Evolutionary conservation across 768 basidiomycete genomes (phyloP).

Genomic region (Russula griseocarnosa): DNA sequence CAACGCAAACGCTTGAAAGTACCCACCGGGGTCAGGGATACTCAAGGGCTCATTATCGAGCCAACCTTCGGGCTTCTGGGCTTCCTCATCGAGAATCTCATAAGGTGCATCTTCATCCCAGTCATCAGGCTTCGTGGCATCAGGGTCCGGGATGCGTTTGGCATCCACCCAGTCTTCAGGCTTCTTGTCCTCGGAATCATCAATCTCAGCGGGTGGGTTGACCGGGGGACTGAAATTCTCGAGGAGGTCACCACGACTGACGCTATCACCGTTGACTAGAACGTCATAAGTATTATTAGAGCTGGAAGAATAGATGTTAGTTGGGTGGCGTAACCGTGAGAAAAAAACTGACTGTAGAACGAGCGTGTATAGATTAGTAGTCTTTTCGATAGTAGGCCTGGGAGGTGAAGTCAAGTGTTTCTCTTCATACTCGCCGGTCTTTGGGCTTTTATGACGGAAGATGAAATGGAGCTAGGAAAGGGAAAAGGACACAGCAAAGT

Average conservation of each 20-base stretch:
- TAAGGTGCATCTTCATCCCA: slow-evolving; percentile 98
- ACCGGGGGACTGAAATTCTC: slow-evolving; percentile 92
- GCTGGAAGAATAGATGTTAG: slow-evolving; percentile 40
- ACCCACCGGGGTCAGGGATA: slow-evolving; percentile 81
- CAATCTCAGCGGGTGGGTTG: slow-evolving; percentile 90
- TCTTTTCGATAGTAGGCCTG: slow-evolving; percentile 81
- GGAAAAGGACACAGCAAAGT: not conserved
- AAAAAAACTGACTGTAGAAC: slow-evolving; percentile 67
- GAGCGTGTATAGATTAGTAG: slow-evolving; percentile 92
- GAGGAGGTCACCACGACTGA: slow-evolving; percentile 76
- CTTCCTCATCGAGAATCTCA: slow-evolving; percentile 84
- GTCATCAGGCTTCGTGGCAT: slow-evolving; percentile 88
- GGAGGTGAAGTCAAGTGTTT: slow-evolving; percentile 88
- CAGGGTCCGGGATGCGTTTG: slow-evolving; percentile 79
- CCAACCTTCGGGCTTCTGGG: slow-evolving; percentile 92
- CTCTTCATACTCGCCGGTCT: slow-evolving; percentile 91
- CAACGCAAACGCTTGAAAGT: not conserved
- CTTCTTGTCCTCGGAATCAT: slow-evolving; percentile 88
- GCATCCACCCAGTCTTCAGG: slow-evolving; percentile 91
- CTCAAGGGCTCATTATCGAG: slow-evolving; percentile 78
- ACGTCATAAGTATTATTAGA: slow-evolving; percentile 95
- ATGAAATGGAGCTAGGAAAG: slow-evolving; percentile 86
- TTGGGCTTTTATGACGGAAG: slow-evolving; percentile 95
- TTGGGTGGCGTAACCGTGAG: slow-evolving; percentile 2
- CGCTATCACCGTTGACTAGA: slow-evolving; percentile 79